Evolutionary conservation across 192 early-diverging fungal genomes (phyloP), one percentile per base, ranked within the genome.

Genomic region (Backusella tuberculispora): DNA sequence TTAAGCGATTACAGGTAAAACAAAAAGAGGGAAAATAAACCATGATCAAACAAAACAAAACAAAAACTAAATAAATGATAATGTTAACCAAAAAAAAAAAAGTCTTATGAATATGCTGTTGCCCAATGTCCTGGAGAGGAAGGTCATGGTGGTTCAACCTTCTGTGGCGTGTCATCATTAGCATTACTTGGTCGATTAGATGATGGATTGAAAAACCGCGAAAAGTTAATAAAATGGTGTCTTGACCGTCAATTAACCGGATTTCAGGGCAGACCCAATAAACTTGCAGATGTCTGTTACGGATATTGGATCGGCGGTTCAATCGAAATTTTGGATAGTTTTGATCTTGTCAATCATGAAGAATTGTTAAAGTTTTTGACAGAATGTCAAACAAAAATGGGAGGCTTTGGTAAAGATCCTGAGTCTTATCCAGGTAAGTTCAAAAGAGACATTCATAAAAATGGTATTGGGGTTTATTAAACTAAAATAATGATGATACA

Each of bases 301-400:
- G 92, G 95, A 9, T 99, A 97, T 82, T 99, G 98, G 98, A 86
- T 99, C 21, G 98, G 98, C 8, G 96, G 88, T 0, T 78, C 90
- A 10, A 73, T 99, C 19, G 78, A 85, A 83, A 89, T 91, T 26
- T 76, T 96, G 9, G 87, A 80, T 5, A 84, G 81, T 21, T 88
- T 87, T 75, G 75, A 90, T 24, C 81, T 91, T 13, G 81, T 93
- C 14, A 85, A 95, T 67, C 74, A 81, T 40, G 82, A 83, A 5
- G 76, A 81, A 24, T 83, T 91, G 43, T 78, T 83, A 10, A 50
- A 71, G 1, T 96, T 91, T 80, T 72, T 96, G 26, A 77, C 85
- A 74, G 79, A 80, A 17, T 93, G 92, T 12, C 82, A 88, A 45
- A 76, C 88, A 13, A 78, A 71, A 8, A 53, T 66, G 19, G 90